phyloP scores from a whole-genome alignment of 176 grass and related monocot species.

The Tillandsia leiboldiana region DNA sequence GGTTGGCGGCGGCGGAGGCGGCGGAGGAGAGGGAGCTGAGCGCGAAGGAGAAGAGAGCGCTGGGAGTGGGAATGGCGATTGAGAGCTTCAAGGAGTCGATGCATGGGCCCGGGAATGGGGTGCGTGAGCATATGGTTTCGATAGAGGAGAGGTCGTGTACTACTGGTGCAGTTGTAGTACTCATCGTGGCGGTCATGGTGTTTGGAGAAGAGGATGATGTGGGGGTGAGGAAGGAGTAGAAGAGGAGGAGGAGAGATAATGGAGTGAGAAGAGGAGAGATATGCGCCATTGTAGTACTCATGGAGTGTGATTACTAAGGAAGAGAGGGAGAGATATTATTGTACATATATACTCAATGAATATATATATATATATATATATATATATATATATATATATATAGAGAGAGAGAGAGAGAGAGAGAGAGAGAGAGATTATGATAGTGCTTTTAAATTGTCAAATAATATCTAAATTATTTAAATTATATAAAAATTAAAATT shows the following conservation, averaged over 20 bases:
- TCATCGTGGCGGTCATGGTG: background rate
- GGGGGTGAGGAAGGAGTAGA: slow-evolving; percentile 13
- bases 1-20: slow-evolving; percentile 22
- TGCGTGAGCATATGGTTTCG: slow-evolving; percentile 35
- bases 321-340: background rate
- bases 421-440: too few species aligned
- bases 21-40: slow-evolving; percentile 39
- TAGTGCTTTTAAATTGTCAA: too few species aligned
- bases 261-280: background rate
- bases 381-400: too few species aligned
- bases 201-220: slow-evolving; percentile 6
- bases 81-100: slow-evolving; percentile 23
- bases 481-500: too few species aligned
- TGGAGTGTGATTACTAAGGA: too few species aligned
- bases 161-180: background rate
- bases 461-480: too few species aligned
- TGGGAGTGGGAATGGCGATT: slow-evolving; percentile 24
- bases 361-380: too few species aligned
- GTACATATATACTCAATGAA: too few species aligned
- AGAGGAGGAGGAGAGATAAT: background rate
- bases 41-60: slow-evolving; percentile 30
- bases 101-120: slow-evolving; percentile 42
- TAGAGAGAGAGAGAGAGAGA: too few species aligned
- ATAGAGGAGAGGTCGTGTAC: background rate
- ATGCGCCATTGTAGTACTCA: background rate